These are phyloP conservation scores for Bryoerythrophyllum caledonicum DNA, from an alignment of 225 moss, liverwort and hornwort genomes.

Conservation along the genomic window DNA sequence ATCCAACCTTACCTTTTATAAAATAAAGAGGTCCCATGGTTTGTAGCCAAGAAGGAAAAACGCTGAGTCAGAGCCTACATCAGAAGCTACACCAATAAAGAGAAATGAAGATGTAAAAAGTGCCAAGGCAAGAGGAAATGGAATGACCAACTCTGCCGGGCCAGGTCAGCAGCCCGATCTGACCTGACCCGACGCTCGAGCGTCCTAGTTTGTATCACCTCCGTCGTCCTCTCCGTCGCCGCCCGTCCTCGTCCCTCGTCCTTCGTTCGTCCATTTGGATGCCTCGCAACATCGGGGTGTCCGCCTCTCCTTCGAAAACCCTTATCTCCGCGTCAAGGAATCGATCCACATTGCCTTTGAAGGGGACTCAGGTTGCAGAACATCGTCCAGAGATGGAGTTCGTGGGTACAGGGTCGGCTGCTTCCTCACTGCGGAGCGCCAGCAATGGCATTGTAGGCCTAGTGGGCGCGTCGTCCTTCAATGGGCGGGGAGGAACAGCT, in stretches of 20 bases:
- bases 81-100: neutral
- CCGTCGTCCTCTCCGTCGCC: neutral
- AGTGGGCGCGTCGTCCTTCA: constrained; percentile 29
- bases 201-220: constrained; percentile 36
- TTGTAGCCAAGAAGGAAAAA: neutral
- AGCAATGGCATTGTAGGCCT: constrained; percentile 73
- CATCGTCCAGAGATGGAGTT: constrained; percentile 32
- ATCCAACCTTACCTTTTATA: too few species aligned
- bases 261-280: neutral
- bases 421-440: constrained; percentile 50
- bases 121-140: neutral
- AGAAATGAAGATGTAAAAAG: neutral
- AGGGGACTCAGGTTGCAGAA: neutral
- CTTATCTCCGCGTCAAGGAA: constrained; percentile 40
- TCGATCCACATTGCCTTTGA: neutral
- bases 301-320: constrained; percentile 37
- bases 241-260: neutral
- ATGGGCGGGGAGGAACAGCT: constrained; percentile 1
- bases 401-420: constrained; percentile 20
- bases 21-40: too few species aligned
- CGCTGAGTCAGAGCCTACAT: neutral
- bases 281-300: constrained; percentile 33
- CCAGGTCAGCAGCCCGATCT: constrained; percentile 46
- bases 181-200: too few species aligned
- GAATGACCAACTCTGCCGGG: constrained; percentile 24